phyloP scores from a whole-genome alignment of 331 rosid genomes.

The Acacia concinna region DNA sequence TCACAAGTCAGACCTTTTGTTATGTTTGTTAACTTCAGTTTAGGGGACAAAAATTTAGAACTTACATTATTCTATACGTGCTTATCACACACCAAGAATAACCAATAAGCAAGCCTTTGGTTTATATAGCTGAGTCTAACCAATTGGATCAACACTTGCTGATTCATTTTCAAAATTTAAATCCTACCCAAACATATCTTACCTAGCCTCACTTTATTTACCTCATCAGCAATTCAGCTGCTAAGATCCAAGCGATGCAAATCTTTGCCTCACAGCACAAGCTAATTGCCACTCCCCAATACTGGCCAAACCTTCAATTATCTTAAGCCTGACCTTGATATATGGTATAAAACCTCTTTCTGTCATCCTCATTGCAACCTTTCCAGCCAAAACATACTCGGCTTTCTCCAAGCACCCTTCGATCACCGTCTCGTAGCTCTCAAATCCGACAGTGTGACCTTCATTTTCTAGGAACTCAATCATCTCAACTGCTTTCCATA shows the following conservation, averaged over 20 bases:
- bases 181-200: not conserved
- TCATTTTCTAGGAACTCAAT: conserved; percentile 48
- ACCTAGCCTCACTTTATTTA: not conserved
- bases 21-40: not conserved
- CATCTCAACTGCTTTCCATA: conserved; percentile 61
- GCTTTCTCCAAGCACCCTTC: conserved; percentile 73
- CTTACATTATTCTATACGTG: not conserved
- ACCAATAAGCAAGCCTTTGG: not conserved
- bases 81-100: not conserved
- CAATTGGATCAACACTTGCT: not conserved
- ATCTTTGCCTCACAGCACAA: conserved; percentile 70
- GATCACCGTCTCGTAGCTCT: conserved; percentile 54
- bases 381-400: conserved; percentile 67
- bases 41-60: not conserved
- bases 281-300: conserved; percentile 73
- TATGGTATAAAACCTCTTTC: conserved; percentile 69
- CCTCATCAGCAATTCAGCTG: conserved; percentile 6
- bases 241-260: conserved; percentile 57
- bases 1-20: not conserved
- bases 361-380: conserved; percentile 64
- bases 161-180: not conserved
- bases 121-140: not conserved
- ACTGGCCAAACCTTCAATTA: conserved; percentile 72
- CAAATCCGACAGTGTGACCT: conserved; percentile 45
- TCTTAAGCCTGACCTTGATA: conserved; percentile 71